A percentile compares a stretch with the other conserved stretches of the same genome.
Conservation (phyloP, 2,329 filamentous ascomycete species). For the Fusarium irregulare region DNA sequence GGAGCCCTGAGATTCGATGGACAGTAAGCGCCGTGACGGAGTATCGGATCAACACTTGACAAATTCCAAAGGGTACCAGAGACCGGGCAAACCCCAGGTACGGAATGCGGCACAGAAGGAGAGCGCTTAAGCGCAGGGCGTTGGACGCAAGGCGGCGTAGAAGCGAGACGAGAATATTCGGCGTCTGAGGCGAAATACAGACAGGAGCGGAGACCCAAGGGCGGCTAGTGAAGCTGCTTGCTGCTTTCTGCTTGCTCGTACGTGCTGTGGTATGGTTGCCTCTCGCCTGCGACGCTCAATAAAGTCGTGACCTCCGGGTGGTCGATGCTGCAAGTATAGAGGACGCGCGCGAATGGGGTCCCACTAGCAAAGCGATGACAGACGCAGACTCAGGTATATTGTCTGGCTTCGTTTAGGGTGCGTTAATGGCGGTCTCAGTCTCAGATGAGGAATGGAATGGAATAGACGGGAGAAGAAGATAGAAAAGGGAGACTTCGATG, state of each 20-base stretch:
- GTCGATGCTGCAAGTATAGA: conserved; percentile 31
- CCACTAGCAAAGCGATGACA: conserved; percentile 17
- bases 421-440: conserved; percentile 24
- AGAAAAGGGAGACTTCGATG: not conserved
- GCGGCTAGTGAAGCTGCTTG: conserved; percentile 34
- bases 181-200: conserved; percentile 25
- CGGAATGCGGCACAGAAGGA: conserved; percentile 39
- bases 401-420: conserved; percentile 14
- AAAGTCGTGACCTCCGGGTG: conserved; percentile 31
- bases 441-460: conserved; percentile 25
- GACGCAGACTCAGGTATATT: conserved; percentile 1
- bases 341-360: conserved; percentile 7
- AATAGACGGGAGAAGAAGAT: conserved; percentile 6
- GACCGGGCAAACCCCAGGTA: conserved; percentile 23
- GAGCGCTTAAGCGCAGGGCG: conserved; percentile 36
- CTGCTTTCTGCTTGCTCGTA: conserved; percentile 14
- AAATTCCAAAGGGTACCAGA: conserved; percentile 32
- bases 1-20: conserved; percentile 18
- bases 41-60: conserved; percentile 25
- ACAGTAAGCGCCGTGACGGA: conserved; percentile 43
- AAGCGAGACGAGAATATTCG: conserved; percentile 24
- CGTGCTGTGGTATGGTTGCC: conserved; percentile 1
- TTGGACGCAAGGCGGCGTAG: conserved; percentile 12
- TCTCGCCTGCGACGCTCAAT: conserved; percentile 29
- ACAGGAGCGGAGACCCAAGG: conserved; percentile 20